A percentile compares a stretch with the other conserved stretches of the same genome.
Evolutionary conservation across 805 yeast species (phyloP).

Genomic region (Hanseniaspora taiwanica): DNA sequence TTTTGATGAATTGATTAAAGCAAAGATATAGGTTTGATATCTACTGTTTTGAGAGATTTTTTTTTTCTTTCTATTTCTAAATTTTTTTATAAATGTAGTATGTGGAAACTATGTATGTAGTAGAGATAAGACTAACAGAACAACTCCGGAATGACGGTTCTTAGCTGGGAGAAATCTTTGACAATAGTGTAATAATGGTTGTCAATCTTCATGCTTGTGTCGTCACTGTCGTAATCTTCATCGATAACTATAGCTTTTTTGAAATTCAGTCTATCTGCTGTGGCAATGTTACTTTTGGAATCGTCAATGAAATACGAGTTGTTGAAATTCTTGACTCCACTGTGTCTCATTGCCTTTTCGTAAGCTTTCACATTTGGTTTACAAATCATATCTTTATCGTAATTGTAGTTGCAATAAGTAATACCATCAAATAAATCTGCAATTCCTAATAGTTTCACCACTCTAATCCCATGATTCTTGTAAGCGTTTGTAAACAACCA

Average conservation of each 20-base stretch:
- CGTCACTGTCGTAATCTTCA: conserved; percentile 33
- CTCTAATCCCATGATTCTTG: conserved; percentile 76
- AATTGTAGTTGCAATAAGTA: conserved; percentile 75
- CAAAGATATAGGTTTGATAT: no score
- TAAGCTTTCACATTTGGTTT: conserved; percentile 76
- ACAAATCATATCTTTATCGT: conserved; percentile 56
- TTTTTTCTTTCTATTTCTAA: no score
- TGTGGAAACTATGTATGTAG: no score
- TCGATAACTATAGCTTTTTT: conserved; percentile 56
- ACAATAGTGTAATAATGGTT: background rate
- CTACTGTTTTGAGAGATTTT: no score
- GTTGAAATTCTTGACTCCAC: conserved; percentile 33
- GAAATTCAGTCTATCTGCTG: conserved; percentile 64
- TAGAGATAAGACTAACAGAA: no score
- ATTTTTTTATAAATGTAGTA: no score
- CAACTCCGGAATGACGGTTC: background rate
- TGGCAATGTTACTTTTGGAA: conserved; percentile 62
- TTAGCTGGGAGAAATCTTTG: background rate
- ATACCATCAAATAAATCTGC: conserved; percentile 94
- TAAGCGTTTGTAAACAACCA: conserved; percentile 97
- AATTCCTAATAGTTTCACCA: conserved; percentile 63
- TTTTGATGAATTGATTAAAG: no score
- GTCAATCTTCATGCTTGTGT: background rate
- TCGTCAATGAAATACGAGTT: conserved; percentile 78
- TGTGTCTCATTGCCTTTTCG: conserved; percentile 46